These are phyloP conservation scores for Leccinum subrobustum DNA, from an alignment of 1,284 basidiomycete species.

Conservation along the genomic window DNA sequence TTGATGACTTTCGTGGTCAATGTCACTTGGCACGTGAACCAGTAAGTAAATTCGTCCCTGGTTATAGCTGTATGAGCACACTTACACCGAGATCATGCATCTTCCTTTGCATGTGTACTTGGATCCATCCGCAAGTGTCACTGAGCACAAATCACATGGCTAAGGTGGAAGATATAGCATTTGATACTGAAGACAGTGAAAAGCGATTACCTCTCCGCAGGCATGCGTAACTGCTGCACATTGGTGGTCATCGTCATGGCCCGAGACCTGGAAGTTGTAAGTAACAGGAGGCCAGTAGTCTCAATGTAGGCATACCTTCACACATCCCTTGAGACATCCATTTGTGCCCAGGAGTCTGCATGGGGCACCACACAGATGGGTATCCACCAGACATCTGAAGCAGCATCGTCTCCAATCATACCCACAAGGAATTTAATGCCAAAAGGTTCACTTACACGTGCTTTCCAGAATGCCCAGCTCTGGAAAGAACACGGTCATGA, in stretches of 20 bases:
- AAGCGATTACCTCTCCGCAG: constrained; percentile 48
- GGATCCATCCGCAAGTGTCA: constrained; percentile 31
- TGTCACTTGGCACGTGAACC: constrained; percentile 35
- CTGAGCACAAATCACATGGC: constrained; percentile 44
- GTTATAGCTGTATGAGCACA: constrained; percentile 2
- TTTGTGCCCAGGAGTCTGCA: constrained; percentile 43
- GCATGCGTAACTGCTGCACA: constrained; percentile 51
- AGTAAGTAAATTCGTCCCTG: too few species aligned
- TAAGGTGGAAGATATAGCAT: constrained; percentile 21
- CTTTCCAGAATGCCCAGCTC: constrained; percentile 53
- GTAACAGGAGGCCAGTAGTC: constrained; percentile 11
- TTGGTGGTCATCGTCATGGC: constrained; percentile 46
- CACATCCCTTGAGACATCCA: constrained; percentile 49
- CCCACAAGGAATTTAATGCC: not conserved
- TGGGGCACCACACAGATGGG: constrained; percentile 46
- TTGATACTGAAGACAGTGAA: not conserved
- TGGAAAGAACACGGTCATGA: constrained; percentile 18
- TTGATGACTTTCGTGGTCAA: constrained; percentile 43
- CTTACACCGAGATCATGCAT: constrained; percentile 46
- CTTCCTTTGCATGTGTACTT: constrained; percentile 40
- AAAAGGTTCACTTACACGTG: constrained; percentile 43
- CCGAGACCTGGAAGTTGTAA: constrained; percentile 34
- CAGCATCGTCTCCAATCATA: not conserved
- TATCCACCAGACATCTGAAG: constrained; percentile 44
- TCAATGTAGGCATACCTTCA: constrained; percentile 35